Percentiles rank a stretch among this genome's conserved stretches.
These are phyloP conservation scores for Cochlearia excelsa DNA, from an alignment of 345 rosid species.

Conservation along the genomic window DNA sequence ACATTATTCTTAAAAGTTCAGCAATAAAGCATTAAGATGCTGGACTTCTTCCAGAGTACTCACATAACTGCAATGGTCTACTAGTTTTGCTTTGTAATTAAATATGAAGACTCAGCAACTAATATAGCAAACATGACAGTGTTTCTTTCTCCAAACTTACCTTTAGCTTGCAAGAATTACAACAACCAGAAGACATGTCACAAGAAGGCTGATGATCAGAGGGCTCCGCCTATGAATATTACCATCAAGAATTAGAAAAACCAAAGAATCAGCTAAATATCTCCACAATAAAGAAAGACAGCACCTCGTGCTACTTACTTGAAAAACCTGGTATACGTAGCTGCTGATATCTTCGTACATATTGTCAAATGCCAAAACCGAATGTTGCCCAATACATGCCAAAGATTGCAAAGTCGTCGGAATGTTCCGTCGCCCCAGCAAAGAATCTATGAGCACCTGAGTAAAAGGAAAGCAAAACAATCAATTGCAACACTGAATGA, in stretches of 20 bases:
- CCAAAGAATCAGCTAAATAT: constrained; percentile 8
- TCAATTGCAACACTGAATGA: constrained; percentile 18
- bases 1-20: constrained; percentile 12
- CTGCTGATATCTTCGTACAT: constrained; percentile 53
- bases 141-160: constrained; percentile 39
- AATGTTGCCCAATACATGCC: constrained; percentile 77
- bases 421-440: constrained; percentile 51
- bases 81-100: constrained; percentile 12
- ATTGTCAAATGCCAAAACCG: constrained; percentile 53
- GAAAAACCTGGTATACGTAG: constrained; percentile 46
- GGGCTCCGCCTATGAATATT: constrained; percentile 46
- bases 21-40: constrained; percentile 19
- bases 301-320: constrained; percentile 49
- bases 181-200: constrained; percentile 44
- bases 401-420: constrained; percentile 86
- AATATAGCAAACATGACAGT: constrained; percentile 10
- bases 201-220: constrained; percentile 37
- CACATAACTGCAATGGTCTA: constrained; percentile 12
- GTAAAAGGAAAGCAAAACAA: constrained; percentile 23
- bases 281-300: constrained; percentile 27
- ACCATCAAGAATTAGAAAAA: constrained; percentile 27
- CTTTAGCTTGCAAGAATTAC: constrained; percentile 63
- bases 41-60: constrained; percentile 20
- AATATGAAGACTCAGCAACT: constrained; percentile 16
- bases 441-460: constrained; percentile 68